phyloP scores from a whole-genome alignment of 2,329 filamentous ascomycete genomes.

The Xylariales sp. region DNA sequence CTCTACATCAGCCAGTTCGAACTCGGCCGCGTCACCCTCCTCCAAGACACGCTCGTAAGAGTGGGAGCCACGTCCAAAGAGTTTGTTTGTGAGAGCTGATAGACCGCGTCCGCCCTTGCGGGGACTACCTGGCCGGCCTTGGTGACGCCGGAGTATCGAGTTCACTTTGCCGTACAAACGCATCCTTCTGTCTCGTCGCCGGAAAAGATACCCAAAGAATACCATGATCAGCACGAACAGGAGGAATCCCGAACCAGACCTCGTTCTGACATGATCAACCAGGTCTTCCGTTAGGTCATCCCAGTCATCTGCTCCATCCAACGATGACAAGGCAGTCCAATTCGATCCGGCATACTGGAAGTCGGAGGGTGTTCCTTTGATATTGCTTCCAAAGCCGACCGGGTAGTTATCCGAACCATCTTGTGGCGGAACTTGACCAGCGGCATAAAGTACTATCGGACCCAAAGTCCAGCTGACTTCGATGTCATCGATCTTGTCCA shows the following conservation, averaged over 20 bases:
- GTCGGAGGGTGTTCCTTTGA: conserved; percentile 61
- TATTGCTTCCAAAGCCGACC: conserved; percentile 90
- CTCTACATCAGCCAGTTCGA: conserved; percentile 69
- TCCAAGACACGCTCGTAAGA: conserved; percentile 83
- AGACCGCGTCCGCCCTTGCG: conserved; percentile 43
- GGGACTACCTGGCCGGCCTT: conserved; percentile 40
- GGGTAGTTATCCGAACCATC: conserved; percentile 55
- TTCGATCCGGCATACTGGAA: conserved; percentile 77
- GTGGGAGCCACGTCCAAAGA: conserved; percentile 55
- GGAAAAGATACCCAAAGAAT: conserved; percentile 66
- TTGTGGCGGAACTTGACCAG: conserved; percentile 73
- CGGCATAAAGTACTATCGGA: conserved; percentile 92
- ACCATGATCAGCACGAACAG: conserved; percentile 72
- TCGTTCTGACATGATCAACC: conserved; percentile 61
- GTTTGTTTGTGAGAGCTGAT: conserved; percentile 51
- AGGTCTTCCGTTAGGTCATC: conserved; percentile 48
- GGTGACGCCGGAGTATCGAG: conserved; percentile 34
- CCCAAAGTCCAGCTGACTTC: conserved; percentile 97
- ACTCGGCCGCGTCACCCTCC: conserved; percentile 68
- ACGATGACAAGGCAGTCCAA: conserved; percentile 29
- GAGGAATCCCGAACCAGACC: conserved; percentile 68
- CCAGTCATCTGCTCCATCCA: conserved; percentile 48
- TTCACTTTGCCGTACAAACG: conserved; percentile 53
- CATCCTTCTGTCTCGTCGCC: conserved; percentile 71
- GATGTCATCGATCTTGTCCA: conserved; percentile 84